Percentiles rank a stretch among this genome's conserved stretches.
phyloP scores from a whole-genome alignment of 176 grass and related monocot species.

The Pontederia paniculata region DNA sequence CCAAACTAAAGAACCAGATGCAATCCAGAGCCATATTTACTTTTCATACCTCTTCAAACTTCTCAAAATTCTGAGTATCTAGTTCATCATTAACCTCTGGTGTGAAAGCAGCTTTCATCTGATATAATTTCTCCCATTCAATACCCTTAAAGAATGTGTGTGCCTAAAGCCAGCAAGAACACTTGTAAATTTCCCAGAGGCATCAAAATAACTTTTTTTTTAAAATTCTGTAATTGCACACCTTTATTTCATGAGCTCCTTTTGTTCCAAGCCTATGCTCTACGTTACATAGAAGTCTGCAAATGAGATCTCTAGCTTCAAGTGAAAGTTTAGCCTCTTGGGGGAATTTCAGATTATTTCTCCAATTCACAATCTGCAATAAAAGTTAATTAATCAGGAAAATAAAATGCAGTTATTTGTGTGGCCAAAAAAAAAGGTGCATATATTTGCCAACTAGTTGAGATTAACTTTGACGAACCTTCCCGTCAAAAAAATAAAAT shows the following conservation, averaged over 20 bases:
- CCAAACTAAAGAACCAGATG: too few species aligned
- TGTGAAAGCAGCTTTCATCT: slow-evolving; percentile 29
- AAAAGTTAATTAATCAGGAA: neutral
- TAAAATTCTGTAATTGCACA: slow-evolving; percentile 10
- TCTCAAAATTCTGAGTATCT: slow-evolving; percentile 33
- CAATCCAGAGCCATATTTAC: too few species aligned
- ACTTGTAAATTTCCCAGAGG: too few species aligned
- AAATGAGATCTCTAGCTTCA: slow-evolving; percentile 28
- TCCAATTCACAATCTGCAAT: slow-evolving; percentile 23
- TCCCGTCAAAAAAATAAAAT: too few species aligned
- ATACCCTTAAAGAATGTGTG: slow-evolving; percentile 36
- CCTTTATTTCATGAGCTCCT: slow-evolving; percentile 38
- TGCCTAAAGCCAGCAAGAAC: slow-evolving; percentile 19
- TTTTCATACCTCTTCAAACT: slow-evolving; percentile 31
- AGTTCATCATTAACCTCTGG: slow-evolving; percentile 34
- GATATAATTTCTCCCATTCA: slow-evolving; percentile 27
- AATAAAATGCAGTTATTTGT: too few species aligned
- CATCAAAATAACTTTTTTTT: neutral
- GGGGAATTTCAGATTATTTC: slow-evolving; percentile 18
- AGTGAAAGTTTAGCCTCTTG: slow-evolving; percentile 14
- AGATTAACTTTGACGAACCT: too few species aligned
- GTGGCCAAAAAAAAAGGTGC: too few species aligned
- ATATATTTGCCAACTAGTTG: too few species aligned
- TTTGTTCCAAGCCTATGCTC: slow-evolving; percentile 33
- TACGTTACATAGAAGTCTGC: slow-evolving; percentile 28